phyloP scores from a whole-genome alignment of 176 grass and related monocot genomes.

The Lolium rigidum region DNA sequence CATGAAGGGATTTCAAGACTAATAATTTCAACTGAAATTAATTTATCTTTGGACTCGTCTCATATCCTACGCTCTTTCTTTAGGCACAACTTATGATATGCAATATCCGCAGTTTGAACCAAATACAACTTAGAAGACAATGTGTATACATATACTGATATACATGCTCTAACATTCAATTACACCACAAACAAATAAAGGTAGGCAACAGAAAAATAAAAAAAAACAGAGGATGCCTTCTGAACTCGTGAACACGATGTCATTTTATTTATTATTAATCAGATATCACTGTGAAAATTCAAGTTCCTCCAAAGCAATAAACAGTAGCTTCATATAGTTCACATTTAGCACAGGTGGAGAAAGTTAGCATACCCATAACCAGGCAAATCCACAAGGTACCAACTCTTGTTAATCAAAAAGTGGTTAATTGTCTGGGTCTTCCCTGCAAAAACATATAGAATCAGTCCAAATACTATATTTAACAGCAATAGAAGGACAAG shows the following conservation, averaged over 20 bases:
- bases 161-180: not conserved
- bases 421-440: constrained; percentile 97
- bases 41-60: not conserved
- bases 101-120: not conserved
- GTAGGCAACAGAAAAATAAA: not conserved
- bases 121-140: not conserved
- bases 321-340: not conserved
- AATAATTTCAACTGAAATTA: not conserved
- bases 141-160: too few relatives aligned
- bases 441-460: constrained; percentile 50
- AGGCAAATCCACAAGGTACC: constrained; percentile 95
- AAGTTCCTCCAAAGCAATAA: not conserved
- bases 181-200: not conserved
- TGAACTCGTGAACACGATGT: constrained; percentile 7
- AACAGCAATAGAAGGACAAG: not conserved
- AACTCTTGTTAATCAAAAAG: constrained; percentile 93
- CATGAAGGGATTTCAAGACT: constrained; percentile 6
- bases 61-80: not conserved
- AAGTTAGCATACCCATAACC: constrained; percentile 79
- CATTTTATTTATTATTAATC: not conserved
- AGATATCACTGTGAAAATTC: not conserved
- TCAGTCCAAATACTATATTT: not conserved
- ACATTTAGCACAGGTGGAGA: not conserved
- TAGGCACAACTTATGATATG: not conserved
- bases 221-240: not conserved